Evolutionary conservation across 345 rosid species (phyloP).

Genomic region (Eucalyptus marginata): DNA sequence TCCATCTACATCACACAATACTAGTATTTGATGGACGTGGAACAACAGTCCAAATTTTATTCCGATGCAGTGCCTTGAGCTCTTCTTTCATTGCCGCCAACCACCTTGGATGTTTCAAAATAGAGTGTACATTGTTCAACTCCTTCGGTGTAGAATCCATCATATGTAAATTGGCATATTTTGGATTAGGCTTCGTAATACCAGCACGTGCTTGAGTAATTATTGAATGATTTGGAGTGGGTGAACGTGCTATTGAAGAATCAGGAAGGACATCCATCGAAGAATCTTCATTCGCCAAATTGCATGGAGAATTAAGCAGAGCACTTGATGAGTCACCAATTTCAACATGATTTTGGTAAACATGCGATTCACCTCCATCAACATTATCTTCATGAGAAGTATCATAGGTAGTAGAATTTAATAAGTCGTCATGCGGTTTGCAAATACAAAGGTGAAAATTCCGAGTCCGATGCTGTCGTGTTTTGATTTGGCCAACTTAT

Average conservation of each 20-base stretch:
- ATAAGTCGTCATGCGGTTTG: background rate
- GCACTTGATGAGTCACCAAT: background rate
- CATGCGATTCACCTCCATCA: background rate
- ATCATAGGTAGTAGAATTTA: background rate
- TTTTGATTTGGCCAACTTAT: background rate
- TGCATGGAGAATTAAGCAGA: background rate
- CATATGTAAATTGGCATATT: background rate
- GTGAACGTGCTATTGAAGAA: background rate
- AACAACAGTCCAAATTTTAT: background rate
- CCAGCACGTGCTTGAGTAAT: background rate
- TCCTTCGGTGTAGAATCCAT: background rate
- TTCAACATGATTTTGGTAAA: background rate
- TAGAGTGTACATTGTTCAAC: background rate
- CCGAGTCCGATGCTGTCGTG: fast-evolving
- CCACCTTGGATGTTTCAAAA: background rate
- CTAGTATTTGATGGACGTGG: background rate
- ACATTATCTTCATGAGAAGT: background rate
- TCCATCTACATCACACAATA: background rate
- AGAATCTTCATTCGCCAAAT: background rate
- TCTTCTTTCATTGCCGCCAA: background rate
- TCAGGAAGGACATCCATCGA: background rate
- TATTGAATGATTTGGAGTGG: background rate
- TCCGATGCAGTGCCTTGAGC: background rate
- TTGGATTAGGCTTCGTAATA: background rate
- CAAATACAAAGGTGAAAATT: background rate